Base-by-base conservation (phyloP, 2,329 filamentous ascomycete genomes). In the Fusarium sp. region DNA sequence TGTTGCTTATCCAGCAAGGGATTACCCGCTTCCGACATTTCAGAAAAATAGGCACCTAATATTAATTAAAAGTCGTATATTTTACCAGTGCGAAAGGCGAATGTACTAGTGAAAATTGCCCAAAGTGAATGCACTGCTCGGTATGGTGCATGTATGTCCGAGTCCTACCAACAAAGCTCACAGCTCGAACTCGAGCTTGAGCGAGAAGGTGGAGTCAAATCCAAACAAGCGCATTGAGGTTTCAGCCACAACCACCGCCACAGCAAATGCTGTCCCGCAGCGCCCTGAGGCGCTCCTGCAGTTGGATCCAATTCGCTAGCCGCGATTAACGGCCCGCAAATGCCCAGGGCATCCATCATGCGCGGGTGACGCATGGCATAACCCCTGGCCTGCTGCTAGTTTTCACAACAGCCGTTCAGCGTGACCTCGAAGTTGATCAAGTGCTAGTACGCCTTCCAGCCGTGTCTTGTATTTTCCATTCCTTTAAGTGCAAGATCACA, bases 1-100 rank as follows among this genome's bases (percentile, higher is more conserved):
- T 87, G 88, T 53, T 89, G 85, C 65, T 86, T 89, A 79, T 92
- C 85, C 70, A 93, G 83, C 30, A 79, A 75, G 7, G 81, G 77
- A 14, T 74, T 74, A 30, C 48, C 33, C 22, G 69, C 55, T 18
- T 71, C 62, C 28, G 74, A 61, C 75, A 77, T 77, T 33, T 13
- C 22, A 36, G n/a, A 11, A 15, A 8, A 35, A 13, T 26, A 26
- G 8, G 24, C 3, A 13, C 9, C 3, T 12, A 15, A 39, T 10
- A 2, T 22, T 3, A 3, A 2, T 22, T 3, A 3, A 22, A 31
- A 22, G 28, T 16, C 22, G 18, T 39, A 57, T 26, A 35, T 12
- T 26, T 35, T 8, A 18, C n/a, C 31, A 14, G 18, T 26, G 3
- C 6, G 13, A 9, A 16, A 11, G 18, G 18, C 10, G 20, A 39